A percentile compares a stretch with the other conserved stretches of the same genome.
Evolutionary conservation across 2,329 filamentous ascomycete genomes (phyloP).

Genomic region (Myriosclerotinia curreyana): DNA sequence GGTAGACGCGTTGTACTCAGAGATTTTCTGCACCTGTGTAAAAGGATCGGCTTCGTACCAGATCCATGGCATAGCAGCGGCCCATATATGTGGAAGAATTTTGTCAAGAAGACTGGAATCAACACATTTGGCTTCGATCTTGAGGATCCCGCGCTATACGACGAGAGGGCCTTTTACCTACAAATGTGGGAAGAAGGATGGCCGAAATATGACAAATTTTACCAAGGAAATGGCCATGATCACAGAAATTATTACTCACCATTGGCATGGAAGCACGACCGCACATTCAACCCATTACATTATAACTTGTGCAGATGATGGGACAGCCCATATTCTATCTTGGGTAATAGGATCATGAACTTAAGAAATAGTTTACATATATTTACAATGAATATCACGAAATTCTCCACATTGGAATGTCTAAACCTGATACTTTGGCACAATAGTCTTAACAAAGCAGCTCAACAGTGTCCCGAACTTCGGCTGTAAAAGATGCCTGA

Average conservation of each 20-base stretch:
- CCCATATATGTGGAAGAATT: constrained; percentile 14
- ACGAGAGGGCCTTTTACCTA: constrained; percentile 1
- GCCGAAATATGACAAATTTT: not conserved
- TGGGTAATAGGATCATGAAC: too few species aligned
- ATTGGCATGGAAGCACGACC: constrained; percentile 1
- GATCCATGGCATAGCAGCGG: constrained; percentile 10
- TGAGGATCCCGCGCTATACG: constrained; percentile 3
- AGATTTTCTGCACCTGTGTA: not conserved
- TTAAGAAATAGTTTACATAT: too few species aligned
- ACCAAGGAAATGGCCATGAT: fast-evolving
- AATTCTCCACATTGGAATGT: too few species aligned
- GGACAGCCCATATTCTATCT: too few species aligned
- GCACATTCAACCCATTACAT: too few species aligned
- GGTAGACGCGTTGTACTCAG: not conserved
- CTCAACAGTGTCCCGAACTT: too few species aligned
- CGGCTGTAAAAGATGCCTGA: too few species aligned
- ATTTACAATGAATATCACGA: too few species aligned
- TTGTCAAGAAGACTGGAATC: constrained; percentile 10
- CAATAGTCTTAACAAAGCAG: too few species aligned
- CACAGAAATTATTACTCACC: not conserved
- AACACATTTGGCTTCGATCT: constrained; percentile 7
- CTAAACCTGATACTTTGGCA: too few species aligned
- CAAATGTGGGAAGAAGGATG: constrained; percentile 1
- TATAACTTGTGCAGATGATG: too few species aligned
- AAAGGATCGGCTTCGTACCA: not conserved